Evolutionary conservation across 1,284 basidiomycete species (phyloP), one percentile per base, ranked within the genome.

Genomic region (Anthracocystis panici-leucophaei): DNA sequence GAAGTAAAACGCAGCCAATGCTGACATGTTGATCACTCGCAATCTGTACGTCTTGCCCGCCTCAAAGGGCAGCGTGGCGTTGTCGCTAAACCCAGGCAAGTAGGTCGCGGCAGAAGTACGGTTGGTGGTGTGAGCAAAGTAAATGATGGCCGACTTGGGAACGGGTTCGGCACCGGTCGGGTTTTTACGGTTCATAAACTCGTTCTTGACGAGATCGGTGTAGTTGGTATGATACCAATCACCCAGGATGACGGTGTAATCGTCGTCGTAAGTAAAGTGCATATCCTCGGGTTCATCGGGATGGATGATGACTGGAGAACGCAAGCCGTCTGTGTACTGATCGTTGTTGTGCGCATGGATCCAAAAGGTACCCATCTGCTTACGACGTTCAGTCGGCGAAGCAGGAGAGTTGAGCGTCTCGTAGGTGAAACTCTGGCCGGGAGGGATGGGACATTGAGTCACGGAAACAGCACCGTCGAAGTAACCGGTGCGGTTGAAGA

Each of bases 181-280:
- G 70, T 87, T 87, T 61, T 79, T 83, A 82, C 87, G 90, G 84
- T 86, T 92, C 85, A 97, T 87, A 86, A 96, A 98, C 45, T 82
- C 75, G 27, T 77, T 76, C 31, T 70, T 60, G 57, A 81, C 63
- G 5, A 83, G 56, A 45, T 78, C 69, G 23, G 72, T 71, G 57
- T 82, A 77, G 62, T 80, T 75, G 50, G 57, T 48, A 60, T 80
- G 75, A 58, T 82, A 83, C 93, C 93, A 95, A 84, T 95, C 93
- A 11, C 90, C 89, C 6, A 97, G 87, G 53, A 94, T 86, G 72
- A 98, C 88, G 14, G 92, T 95, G 87, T 90, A 95, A 79, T 98
- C 96, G 46, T 92, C 93, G 86, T 98, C 95, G 86, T 97, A 98
- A 0, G 87, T 79, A 84, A 91, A 89, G 23, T 65, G 76, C 29